A percentile compares a stretch with the other conserved stretches of the same genome.
Conservation (phyloP, 495 filamentous ascomycete species). For the Xylaria castorea region DNA sequence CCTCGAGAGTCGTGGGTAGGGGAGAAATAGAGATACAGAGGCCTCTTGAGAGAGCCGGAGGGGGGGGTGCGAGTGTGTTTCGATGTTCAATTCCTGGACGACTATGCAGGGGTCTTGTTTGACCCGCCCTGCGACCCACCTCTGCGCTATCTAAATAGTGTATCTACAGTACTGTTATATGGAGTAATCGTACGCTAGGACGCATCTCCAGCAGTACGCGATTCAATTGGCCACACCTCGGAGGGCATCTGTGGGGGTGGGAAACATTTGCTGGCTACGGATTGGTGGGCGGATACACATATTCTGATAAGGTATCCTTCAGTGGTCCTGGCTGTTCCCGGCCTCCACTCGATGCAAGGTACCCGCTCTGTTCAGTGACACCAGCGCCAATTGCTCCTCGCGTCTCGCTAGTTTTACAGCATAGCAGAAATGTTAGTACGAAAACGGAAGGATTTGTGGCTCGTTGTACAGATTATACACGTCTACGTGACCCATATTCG, state of each 20-base stretch:
- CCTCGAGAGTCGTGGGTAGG: background rate
- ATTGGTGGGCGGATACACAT: slow-evolving; percentile 5
- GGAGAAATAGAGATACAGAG: slow-evolving; percentile 14
- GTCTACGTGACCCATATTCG: background rate
- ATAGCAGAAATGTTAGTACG: background rate
- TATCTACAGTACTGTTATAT: background rate
- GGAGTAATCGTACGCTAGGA: background rate
- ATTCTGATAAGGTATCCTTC: background rate
- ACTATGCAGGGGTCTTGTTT: slow-evolving; percentile 20
- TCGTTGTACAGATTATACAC: background rate
- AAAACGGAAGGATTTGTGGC: background rate
- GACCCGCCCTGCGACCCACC: slow-evolving; percentile 9
- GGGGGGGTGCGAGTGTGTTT: slow-evolving; percentile 20
- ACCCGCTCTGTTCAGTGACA: slow-evolving; percentile 1
- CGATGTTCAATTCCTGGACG: background rate
- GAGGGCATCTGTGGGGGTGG: background rate
- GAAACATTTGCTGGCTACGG: slow-evolving; percentile 1
- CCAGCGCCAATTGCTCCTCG: slow-evolving; percentile 19
- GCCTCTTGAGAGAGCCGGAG: slow-evolving; percentile 16
- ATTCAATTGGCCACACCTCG: slow-evolving; percentile 3
- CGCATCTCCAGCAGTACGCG: background rate
- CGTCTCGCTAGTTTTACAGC: slow-evolving; percentile 7
- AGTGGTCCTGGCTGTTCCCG: background rate
- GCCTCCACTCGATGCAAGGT: slow-evolving; percentile 14
- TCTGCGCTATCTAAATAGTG: background rate